Evolutionary conservation across 164 flowering plant species (phyloP).

Genomic region (Aristolochia fimbriata): DNA sequence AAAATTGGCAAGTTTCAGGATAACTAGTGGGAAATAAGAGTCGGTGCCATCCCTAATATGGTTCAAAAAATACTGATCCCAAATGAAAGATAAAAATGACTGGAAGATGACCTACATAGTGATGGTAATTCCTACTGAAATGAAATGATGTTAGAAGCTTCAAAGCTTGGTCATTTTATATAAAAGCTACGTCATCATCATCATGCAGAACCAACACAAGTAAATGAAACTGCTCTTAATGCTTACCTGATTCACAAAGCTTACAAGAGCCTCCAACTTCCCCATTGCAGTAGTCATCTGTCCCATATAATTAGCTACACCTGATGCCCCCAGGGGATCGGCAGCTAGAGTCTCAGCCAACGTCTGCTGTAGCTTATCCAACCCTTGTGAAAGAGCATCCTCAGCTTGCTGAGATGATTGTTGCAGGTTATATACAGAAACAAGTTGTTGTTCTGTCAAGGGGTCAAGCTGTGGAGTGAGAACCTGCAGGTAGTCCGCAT

Average conservation of each 20-base stretch:
- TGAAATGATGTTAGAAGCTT: neutral
- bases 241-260: constrained; percentile 69
- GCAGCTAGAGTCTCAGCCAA: constrained; percentile 49
- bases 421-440: constrained; percentile 42
- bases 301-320: constrained; percentile 39
- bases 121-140: neutral
- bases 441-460: constrained; percentile 53
- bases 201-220: neutral
- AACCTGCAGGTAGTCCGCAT: constrained; percentile 32
- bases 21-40: too few relatives aligned
- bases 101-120: too few relatives aligned
- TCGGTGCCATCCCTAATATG: too few relatives aligned
- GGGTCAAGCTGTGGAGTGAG: constrained; percentile 62
- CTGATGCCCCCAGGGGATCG: constrained; percentile 33
- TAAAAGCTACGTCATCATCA: neutral
- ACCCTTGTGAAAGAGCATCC: constrained; percentile 90
- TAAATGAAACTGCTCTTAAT: neutral
- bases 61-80: too few relatives aligned
- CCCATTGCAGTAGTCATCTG: constrained; percentile 56
- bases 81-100: too few relatives aligned
- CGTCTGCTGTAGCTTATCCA: constrained; percentile 74
- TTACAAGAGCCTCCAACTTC: constrained; percentile 57
- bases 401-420: constrained; percentile 93
- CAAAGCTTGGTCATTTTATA: neutral
- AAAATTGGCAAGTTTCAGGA: too few relatives aligned